Conservation (phyloP, 768 basidiomycete species). For the Suillus spraguei region DNA sequence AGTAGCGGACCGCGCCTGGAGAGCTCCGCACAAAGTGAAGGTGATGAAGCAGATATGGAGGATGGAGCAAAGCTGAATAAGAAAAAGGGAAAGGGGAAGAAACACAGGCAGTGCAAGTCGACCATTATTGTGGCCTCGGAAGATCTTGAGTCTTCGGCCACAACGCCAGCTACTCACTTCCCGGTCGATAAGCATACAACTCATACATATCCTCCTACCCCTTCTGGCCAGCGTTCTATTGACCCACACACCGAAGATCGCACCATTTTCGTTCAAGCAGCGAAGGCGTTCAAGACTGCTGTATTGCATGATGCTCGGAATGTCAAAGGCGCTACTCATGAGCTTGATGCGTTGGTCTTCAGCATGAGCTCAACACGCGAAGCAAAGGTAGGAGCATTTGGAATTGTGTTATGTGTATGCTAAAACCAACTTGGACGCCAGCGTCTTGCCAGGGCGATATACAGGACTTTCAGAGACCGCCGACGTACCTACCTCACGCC, state of each 20-base stretch:
- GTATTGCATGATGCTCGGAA: conserved; percentile 79
- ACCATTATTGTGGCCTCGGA: conserved; percentile 11
- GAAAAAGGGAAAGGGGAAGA: conserved; percentile 36
- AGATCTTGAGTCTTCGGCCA: conserved; percentile 16
- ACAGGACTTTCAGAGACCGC: conserved; percentile 57
- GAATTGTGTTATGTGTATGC: background rate
- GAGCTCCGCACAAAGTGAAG: conserved; percentile 26
- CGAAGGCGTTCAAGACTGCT: conserved; percentile 66
- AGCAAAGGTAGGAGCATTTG: conserved; percentile 54
- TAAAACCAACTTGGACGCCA: conserved; percentile 24
- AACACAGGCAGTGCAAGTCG: conserved; percentile 18
- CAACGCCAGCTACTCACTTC: conserved; percentile 8
- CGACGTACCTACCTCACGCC: conserved; percentile 62
- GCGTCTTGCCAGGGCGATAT: conserved; percentile 72
- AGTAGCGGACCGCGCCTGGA: conserved; percentile 33
- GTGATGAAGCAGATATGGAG: conserved; percentile 34
- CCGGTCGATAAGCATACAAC: conserved; percentile 8
- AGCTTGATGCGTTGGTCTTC: conserved; percentile 47
- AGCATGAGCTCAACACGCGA: conserved; percentile 60
- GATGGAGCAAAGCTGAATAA: conserved; percentile 21
- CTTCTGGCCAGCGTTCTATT: conserved; percentile 18
- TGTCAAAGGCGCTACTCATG: conserved; percentile 52
- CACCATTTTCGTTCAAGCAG: conserved; percentile 54
- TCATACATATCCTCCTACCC: conserved; percentile 46
- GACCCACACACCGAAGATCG: conserved; percentile 34